phyloP scores from a whole-genome alignment of 345 rosid genomes.

The Camelina laxa region DNA sequence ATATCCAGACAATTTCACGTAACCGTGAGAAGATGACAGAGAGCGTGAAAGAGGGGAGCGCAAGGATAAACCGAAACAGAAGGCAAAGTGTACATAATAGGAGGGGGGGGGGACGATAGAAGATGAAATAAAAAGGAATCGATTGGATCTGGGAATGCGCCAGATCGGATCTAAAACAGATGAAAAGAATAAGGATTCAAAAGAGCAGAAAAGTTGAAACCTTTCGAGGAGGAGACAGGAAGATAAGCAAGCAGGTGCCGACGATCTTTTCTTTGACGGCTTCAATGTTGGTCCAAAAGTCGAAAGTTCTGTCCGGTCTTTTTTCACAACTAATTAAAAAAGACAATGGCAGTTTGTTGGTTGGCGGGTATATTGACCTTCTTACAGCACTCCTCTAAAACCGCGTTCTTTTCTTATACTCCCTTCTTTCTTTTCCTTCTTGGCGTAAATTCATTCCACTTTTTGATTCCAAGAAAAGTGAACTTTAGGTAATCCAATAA shows the following conservation, averaged over 20 bases:
- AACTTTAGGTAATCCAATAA: constrained; percentile 1
- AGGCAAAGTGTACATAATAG: neutral
- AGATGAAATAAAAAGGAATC: neutral
- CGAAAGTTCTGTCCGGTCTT: neutral
- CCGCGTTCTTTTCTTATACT: constrained; percentile 30
- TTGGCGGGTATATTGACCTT: constrained; percentile 22
- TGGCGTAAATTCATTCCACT: neutral
- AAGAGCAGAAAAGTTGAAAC: constrained; percentile 25
- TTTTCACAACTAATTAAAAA: constrained; percentile 5
- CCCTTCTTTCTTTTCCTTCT: neutral
- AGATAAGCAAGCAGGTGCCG: neutral
- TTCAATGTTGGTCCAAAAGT: constrained; percentile 1
- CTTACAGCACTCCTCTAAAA: constrained; percentile 15
- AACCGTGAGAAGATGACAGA: constrained; percentile 1
- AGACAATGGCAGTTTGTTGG: constrained; percentile 31
- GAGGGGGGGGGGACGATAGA: neutral
- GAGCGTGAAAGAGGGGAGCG: constrained; percentile 9
- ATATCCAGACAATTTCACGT: constrained; percentile 1
- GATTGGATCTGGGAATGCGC: constrained; percentile 38
- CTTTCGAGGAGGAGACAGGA: constrained; percentile 30
- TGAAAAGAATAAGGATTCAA: constrained; percentile 19
- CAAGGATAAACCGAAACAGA: neutral
- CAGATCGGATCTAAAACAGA: constrained; percentile 37
- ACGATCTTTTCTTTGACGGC: constrained; percentile 18
- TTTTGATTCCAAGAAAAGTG: neutral